Conservation (phyloP, 257 asterid genomes). For the Parsonsia alboflavescens region DNA sequence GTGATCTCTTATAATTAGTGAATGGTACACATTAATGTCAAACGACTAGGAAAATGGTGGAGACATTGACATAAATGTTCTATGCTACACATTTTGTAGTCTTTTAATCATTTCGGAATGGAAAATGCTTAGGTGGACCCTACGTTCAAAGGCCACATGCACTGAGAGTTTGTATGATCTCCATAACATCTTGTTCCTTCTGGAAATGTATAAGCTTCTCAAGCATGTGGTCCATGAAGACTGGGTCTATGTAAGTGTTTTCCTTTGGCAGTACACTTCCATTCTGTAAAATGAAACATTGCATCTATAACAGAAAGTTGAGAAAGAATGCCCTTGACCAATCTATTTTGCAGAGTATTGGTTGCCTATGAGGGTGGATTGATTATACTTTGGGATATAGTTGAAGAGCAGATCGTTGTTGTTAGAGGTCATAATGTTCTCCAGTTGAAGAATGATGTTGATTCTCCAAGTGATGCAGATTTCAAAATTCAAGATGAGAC, state of each 20-base stretch:
- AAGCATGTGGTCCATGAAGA: background rate
- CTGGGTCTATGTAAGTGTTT: background rate
- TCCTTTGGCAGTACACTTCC: background rate
- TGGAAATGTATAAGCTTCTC: background rate
- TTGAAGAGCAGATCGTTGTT: slow-evolving; percentile 46
- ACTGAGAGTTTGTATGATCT: background rate
- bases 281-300: background rate
- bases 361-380: slow-evolving; percentile 80
- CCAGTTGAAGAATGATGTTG: slow-evolving; percentile 46
- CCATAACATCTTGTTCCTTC: background rate
- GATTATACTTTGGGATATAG: slow-evolving; percentile 84
- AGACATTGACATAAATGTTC: background rate
- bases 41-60: background rate
- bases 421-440: slow-evolving; percentile 75
- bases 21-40: background rate
- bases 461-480: slow-evolving; percentile 33
- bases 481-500: slow-evolving; percentile 30
- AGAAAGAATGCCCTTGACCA: background rate
- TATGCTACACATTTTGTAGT: background rate
- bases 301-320: background rate
- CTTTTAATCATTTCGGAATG: background rate
- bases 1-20: background rate
- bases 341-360: slow-evolving; percentile 51
- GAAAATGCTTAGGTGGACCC: background rate
- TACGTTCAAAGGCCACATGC: background rate